phyloP scores from a whole-genome alignment of 305 asterid species.

The Fraxinus albicans region DNA sequence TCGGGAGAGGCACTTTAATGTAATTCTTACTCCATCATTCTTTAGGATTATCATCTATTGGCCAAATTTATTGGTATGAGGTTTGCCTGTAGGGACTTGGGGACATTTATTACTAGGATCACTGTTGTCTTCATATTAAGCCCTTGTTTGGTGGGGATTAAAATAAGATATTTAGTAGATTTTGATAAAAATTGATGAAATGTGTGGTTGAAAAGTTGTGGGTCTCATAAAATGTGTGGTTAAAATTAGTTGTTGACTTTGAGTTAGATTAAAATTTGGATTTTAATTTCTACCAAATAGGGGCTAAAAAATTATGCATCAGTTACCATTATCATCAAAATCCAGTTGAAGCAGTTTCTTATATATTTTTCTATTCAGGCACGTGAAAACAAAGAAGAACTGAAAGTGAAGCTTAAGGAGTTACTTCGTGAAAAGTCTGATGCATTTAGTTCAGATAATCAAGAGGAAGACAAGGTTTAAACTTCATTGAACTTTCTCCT shows the following conservation, averaged over 20 bases:
- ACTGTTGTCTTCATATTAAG: not conserved
- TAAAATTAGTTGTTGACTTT: not conserved
- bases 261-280: too few species aligned
- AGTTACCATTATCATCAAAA: slow-evolving; percentile 12
- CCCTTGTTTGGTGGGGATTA: too few species aligned
- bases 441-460: slow-evolving; percentile 63
- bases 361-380: slow-evolving; percentile 37
- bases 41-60: slow-evolving; percentile 14
- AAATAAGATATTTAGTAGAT: too few species aligned
- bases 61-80: slow-evolving; percentile 10
- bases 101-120: slow-evolving; percentile 3
- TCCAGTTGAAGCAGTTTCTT: slow-evolving; percentile 16
- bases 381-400: slow-evolving; percentile 74
- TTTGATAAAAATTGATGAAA: not conserved
- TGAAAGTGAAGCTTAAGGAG: slow-evolving; percentile 77
- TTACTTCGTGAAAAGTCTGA: slow-evolving; percentile 80
- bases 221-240: not conserved
- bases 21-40: slow-evolving; percentile 30
- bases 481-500: not conserved
- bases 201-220: not conserved
- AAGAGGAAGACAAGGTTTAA: slow-evolving; percentile 85
- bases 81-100: slow-evolving; percentile 23
- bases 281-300: not conserved
- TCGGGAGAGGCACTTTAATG: slow-evolving; percentile 35
- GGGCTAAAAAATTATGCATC: not conserved